Base-by-base conservation (phyloP, 2,329 filamentous ascomycete species). In the Chaetomium sp. region DNA sequence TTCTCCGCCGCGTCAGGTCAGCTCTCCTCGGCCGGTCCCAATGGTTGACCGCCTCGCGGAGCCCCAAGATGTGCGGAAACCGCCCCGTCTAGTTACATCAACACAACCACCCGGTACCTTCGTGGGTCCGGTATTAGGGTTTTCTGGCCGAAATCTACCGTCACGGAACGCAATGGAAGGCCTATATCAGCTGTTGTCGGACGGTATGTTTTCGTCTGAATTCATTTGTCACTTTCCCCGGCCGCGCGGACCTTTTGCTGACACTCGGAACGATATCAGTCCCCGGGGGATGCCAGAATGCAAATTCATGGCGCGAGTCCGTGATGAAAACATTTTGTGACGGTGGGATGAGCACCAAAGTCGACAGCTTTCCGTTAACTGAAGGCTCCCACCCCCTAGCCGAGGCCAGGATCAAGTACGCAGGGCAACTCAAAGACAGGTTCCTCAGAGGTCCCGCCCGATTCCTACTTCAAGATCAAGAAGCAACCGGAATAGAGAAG, bases 401-500 rank as follows among this genome's bases (percentile, higher is more conserved):
- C 55, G 63, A 70, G 6, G 56, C 62, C 9, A 53, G 68, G 7
- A 49, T 62, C 3, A 57, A 19, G 35, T 63, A 63, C 42, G 65
- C 65, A 0, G 38, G 29, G 9, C 62, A 57, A 27, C 62, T 70
- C 2, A 67, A 67, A 10, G 67, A 69, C 29, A 59, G 45, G n/a
- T 70, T 70, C 47, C 62, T 70, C 23, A 54, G 64, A 33, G 58
- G 68, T 0, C 59, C 64, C 2, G 67, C 67, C 13, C 63, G 68
- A 4, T 70, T 67, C 13, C 29, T 70, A 3, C 60, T 70, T 4
- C 35, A 57, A 3, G 62, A 69, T 23, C 64, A 65, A 21, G 67
- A 67, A 25, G 19, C 62, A 1, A 27, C 33, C 0, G 67, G 61
- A 4, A 70, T 70, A 21, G 68, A 67, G 3, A 58, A 49, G 19